A percentile compares a stretch with the other conserved stretches of the same genome.
These are phyloP conservation scores for Candida sakaeoensis DNA, from an alignment of 805 yeast species.

Conservation along the genomic window DNA sequence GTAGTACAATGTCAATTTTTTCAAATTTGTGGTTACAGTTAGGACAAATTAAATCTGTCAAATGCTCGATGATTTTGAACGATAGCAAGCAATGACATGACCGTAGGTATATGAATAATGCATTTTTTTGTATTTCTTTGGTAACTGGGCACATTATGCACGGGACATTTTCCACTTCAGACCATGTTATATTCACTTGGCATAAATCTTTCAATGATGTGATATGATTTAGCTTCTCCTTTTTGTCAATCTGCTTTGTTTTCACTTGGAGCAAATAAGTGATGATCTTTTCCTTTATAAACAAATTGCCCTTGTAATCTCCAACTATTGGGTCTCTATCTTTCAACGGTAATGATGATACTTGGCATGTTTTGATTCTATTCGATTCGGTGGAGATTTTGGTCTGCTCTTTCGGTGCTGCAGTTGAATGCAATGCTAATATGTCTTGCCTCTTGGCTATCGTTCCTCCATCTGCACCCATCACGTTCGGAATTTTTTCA, in stretches of 20 bases:
- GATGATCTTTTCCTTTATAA: slow-evolving; percentile 59
- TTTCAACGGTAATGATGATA: slow-evolving; percentile 40
- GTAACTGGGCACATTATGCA: slow-evolving; percentile 32
- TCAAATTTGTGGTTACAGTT: slow-evolving; percentile 22
- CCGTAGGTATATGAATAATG: slow-evolving; percentile 27
- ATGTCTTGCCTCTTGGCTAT: slow-evolving; percentile 58
- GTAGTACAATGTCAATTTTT: slow-evolving; percentile 28
- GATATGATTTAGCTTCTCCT: slow-evolving; percentile 18
- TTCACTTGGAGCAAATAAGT: slow-evolving; percentile 48
- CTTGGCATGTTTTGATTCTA: slow-evolving; percentile 48
- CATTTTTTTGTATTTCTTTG: slow-evolving; percentile 14
- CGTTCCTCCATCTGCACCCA: slow-evolving; percentile 70
- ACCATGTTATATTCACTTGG: slow-evolving; percentile 22
- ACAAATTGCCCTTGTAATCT: slow-evolving; percentile 65
- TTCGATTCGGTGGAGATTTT: slow-evolving; percentile 10
- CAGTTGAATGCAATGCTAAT: slow-evolving; percentile 20
- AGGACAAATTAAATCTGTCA: slow-evolving; percentile 25
- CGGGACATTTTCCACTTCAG: slow-evolving; percentile 6
- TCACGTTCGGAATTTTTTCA: too few relatives aligned
- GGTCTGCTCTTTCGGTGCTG: background rate
- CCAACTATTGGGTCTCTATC: slow-evolving; percentile 50
- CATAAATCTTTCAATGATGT: slow-evolving; percentile 23
- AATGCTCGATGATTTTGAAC: slow-evolving; percentile 18
- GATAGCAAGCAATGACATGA: slow-evolving; percentile 39
- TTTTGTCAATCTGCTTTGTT: slow-evolving; percentile 17